Conservation (phyloP, 2,329 filamentous ascomycete species). For the Talaromyces sp. region DNA sequence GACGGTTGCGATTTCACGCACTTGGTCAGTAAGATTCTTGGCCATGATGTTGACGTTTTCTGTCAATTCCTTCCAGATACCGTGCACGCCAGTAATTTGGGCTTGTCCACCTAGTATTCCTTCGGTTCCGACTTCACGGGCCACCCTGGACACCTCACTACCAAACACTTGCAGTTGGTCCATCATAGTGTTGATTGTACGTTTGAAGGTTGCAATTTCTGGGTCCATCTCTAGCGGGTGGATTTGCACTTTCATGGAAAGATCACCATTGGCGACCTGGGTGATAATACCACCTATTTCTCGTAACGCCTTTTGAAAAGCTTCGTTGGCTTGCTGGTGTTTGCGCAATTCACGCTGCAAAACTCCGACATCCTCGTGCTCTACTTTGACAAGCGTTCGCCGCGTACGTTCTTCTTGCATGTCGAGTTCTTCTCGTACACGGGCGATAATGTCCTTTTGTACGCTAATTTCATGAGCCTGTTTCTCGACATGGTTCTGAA, state of each 20-base stretch:
- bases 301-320: constrained; percentile 93
- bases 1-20: constrained; percentile 75
- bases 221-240: constrained; percentile 91
- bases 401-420: constrained; percentile 84
- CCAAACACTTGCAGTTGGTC: constrained; percentile 90
- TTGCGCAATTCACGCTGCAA: constrained; percentile 93
- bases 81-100: constrained; percentile 81
- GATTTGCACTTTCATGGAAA: constrained; percentile 90
- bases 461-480: constrained; percentile 88
- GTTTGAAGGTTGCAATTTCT: constrained; percentile 91
- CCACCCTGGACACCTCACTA: constrained; percentile 84
- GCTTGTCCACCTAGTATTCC: constrained; percentile 86
- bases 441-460: constrained; percentile 80
- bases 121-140: constrained; percentile 87
- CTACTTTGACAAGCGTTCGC: constrained; percentile 74
- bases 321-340: constrained; percentile 96
- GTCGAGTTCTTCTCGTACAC: constrained; percentile 79
- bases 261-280: constrained; percentile 84
- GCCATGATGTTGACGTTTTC: constrained; percentile 79
- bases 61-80: constrained; percentile 91
- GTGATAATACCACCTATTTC: constrained; percentile 98
- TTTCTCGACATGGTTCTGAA: constrained; percentile 87
- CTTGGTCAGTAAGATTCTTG: constrained; percentile 71
- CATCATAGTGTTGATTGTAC: constrained; percentile 96
- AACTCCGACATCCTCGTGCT: constrained; percentile 81